A percentile compares a stretch with the other conserved stretches of the same genome.
phyloP scores from a whole-genome alignment of 148 eudicot genomes.

The Chenopodium album region DNA sequence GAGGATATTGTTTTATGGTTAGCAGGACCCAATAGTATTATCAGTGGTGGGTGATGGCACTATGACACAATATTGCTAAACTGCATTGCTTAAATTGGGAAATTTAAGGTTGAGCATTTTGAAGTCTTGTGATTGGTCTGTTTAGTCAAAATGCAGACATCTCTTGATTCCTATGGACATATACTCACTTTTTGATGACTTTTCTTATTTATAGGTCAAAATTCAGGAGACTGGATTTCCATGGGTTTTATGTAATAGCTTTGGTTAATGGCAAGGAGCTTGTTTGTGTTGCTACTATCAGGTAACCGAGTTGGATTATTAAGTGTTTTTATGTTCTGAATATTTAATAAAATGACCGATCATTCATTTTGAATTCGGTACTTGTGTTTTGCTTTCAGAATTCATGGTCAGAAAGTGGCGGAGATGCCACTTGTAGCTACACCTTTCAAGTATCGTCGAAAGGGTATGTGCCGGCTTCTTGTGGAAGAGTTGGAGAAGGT shows the following conservation, averaged over 20 bases:
- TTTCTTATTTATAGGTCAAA: conserved; percentile 35
- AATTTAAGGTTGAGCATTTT: background rate
- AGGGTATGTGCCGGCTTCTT: conserved; percentile 58
- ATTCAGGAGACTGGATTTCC: conserved; percentile 46
- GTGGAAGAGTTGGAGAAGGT: conserved; percentile 57
- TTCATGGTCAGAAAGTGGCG: conserved; percentile 55
- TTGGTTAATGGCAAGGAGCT: conserved; percentile 40
- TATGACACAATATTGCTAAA: background rate
- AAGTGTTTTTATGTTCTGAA: background rate
- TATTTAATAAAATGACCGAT: background rate
- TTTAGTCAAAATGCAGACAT: background rate
- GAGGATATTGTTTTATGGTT: background rate
- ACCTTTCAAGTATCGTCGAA: conserved; percentile 49
- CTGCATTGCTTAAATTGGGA: background rate
- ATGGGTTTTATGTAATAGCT: conserved; percentile 52
- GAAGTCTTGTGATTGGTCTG: background rate
- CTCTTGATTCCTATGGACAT: background rate
- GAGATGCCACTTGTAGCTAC: conserved; percentile 61
- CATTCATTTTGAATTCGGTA: conserved; percentile 11
- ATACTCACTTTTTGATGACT: background rate
- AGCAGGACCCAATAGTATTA: background rate
- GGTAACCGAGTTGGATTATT: conserved; percentile 29
- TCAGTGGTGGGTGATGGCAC: background rate
- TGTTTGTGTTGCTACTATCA: conserved; percentile 53
- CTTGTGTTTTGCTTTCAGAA: conserved; percentile 28